Evolutionary conservation across 169 alveolate species (phyloP), one percentile per base, ranked within the genome.

Genomic region (Cryptosporidium parvum): DNA sequence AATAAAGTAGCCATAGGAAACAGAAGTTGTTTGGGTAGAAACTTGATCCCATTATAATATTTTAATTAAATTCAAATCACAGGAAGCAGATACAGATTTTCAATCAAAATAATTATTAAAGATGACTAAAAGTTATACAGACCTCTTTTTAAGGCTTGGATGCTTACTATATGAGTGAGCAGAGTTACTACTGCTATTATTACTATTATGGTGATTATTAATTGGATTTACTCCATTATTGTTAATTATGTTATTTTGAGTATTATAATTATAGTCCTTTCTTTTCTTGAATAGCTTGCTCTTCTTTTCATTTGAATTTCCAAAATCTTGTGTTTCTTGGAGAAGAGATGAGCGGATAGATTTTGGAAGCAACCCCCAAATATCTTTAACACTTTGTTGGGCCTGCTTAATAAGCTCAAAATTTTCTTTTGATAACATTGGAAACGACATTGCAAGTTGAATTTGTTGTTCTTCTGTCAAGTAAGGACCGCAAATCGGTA

Each of bases 381-480:
- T 80, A 16, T 80, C 89, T 31, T 80, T 80, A 61, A 80, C 75
- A 62, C 89, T 59, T 62, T 80, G 89, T 65, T 80, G 89, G 23
- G 89, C 89, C 48, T 61, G 80, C 29, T 65, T 59, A 23, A 80
- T 80, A 2, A 80, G 35, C 44, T 44, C 33, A 80, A 80, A 80
- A n/a, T 37, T 80, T 35, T 80, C 89, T 39, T 80, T 69, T 39
- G 89, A 80, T 29, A 80, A 48, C 75, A 80, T 26, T 5, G 89
- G 89, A 18, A 80, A 62, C 4, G 89, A 80, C 89, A 80, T 80
- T 9, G 89, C 73, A 9, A 80, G 56, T 37, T 59, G 72, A 14
- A 80, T 62, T 48, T 51, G 56, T 33, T 80, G 89, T 80, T 80
- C 65, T 48, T 80, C 89, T 29, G 89, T 80, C 29, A 80, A 65